Evolutionary conservation across 805 yeast genomes (phyloP).

Genomic region (Monosporozyma aerobia): DNA sequence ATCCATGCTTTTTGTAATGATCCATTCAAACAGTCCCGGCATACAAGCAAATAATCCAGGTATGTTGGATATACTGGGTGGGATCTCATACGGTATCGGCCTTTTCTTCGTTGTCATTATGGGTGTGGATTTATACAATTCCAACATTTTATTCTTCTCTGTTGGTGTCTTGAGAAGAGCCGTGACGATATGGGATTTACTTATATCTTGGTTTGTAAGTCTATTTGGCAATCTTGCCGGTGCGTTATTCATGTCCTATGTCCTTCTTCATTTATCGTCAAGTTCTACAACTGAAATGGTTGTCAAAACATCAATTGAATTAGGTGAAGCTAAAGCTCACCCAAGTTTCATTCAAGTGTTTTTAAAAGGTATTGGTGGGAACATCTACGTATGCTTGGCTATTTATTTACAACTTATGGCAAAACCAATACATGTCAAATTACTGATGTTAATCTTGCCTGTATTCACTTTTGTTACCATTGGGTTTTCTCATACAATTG

Average conservation of each 20-base stretch:
- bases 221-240: conserved; percentile 60
- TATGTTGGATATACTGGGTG: conserved; percentile 45
- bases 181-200: conserved; percentile 51
- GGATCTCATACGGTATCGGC: conserved; percentile 59
- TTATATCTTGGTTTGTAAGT: conserved; percentile 58
- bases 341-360: conserved; percentile 53
- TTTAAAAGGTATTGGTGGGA: conserved; percentile 65
- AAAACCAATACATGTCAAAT: conserved; percentile 69
- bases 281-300: conserved; percentile 35
- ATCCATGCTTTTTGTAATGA: conserved; percentile 56
- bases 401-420: conserved; percentile 70
- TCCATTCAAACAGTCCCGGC: conserved; percentile 43
- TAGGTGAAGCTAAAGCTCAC: conserved; percentile 37
- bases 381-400: conserved; percentile 68
- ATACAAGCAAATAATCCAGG: conserved; percentile 38
- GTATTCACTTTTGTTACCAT: conserved; percentile 67
- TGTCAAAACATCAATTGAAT: conserved; percentile 39
- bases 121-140: conserved; percentile 71
- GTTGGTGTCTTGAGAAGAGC: conserved; percentile 66
- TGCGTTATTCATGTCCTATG: conserved; percentile 54
- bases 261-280: conserved; percentile 51
- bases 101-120: conserved; percentile 62
- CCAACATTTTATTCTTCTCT: conserved; percentile 61
- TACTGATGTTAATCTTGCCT: conserved; percentile 54
- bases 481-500: conserved; percentile 75